These are phyloP conservation scores for Paraconiothyrium brasiliense DNA, from an alignment of 2,329 filamentous ascomycete genomes.

Conservation along the genomic window DNA sequence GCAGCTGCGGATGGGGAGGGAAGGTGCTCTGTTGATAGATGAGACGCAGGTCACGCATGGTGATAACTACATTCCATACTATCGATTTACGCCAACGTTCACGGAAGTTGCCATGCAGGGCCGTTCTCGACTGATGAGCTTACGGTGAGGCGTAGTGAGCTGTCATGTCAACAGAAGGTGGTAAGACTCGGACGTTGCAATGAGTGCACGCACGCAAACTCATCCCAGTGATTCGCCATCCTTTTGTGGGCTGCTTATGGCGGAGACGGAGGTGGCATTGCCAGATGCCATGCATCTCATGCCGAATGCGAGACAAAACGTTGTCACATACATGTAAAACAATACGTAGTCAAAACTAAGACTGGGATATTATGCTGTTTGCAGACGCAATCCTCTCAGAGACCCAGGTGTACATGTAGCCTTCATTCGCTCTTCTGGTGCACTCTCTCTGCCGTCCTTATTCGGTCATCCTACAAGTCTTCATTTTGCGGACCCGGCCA, in stretches of 20 bases:
- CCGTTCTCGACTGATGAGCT: neutral
- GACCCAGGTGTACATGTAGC: slow-evolving; percentile 12
- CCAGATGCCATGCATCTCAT: neutral
- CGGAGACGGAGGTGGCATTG: slow-evolving; percentile 6
- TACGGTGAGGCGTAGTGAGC: slow-evolving; percentile 9
- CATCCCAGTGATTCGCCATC: slow-evolving; percentile 11
- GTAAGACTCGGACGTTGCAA: slow-evolving; percentile 10
- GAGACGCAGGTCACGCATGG: neutral
- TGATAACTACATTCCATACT: neutral
- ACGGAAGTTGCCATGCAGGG: neutral
- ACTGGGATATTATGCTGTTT: slow-evolving; percentile 26
- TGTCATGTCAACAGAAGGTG: slow-evolving; percentile 9
- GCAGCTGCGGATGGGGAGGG: neutral
- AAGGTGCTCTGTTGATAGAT: slow-evolving; percentile 2
- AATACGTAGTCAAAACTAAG: slow-evolving; percentile 14
- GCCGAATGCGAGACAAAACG: neutral
- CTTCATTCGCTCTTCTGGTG: neutral
- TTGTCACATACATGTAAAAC: slow-evolving; percentile 7
- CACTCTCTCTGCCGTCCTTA: neutral
- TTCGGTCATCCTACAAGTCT: neutral
- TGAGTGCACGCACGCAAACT: slow-evolving; percentile 3
- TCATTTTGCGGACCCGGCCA: neutral
- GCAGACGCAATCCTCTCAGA: slow-evolving; percentile 10
- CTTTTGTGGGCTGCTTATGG: slow-evolving; percentile 2
- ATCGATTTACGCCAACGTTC: neutral